phyloP scores from a whole-genome alignment of 768 basidiomycete species.

The Lactarius indigo region DNA sequence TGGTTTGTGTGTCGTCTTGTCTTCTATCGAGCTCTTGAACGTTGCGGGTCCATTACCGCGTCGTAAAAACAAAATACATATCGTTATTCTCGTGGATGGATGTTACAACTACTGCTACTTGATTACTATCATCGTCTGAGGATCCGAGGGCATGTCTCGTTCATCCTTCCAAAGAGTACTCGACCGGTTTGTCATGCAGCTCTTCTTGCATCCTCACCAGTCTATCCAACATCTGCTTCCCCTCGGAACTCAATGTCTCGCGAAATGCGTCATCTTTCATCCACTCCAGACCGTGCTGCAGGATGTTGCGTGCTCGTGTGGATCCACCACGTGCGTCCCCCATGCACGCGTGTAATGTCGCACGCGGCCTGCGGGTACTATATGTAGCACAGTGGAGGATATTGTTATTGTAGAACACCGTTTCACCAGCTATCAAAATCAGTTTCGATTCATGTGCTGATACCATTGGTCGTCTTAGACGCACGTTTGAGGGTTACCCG shows the following conservation, averaged over 20 bases:
- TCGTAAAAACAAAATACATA: conserved; percentile 20
- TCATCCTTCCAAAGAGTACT: conserved; percentile 46
- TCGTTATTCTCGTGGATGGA: conserved; percentile 17
- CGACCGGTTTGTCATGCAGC: conserved; percentile 39
- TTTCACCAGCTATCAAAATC: conserved; percentile 54
- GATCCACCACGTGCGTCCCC: conserved; percentile 61
- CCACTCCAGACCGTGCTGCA: conserved; percentile 73
- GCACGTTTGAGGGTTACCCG: conserved; percentile 52
- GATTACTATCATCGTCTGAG: background rate
- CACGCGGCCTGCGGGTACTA: conserved; percentile 43
- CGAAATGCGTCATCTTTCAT: conserved; percentile 55
- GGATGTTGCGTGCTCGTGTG: conserved; percentile 62
- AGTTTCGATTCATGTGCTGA: background rate
- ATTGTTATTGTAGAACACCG: conserved; percentile 78
- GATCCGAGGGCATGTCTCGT: background rate
- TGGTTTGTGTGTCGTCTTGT: background rate
- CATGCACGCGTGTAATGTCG: conserved; percentile 69
- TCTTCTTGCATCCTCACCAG: conserved; percentile 51
- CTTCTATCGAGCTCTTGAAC: conserved; percentile 9
- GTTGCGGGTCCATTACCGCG: background rate
- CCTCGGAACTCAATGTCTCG: conserved; percentile 42
- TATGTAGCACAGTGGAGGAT: conserved; percentile 75
- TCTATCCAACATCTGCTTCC: conserved; percentile 56
- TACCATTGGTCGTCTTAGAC: conserved; percentile 23
- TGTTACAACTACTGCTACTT: background rate